Evolutionary conservation across 805 yeast genomes (phyloP), one percentile per base, ranked within the genome.

Genomic region (Zygoascus flipseniorum): DNA sequence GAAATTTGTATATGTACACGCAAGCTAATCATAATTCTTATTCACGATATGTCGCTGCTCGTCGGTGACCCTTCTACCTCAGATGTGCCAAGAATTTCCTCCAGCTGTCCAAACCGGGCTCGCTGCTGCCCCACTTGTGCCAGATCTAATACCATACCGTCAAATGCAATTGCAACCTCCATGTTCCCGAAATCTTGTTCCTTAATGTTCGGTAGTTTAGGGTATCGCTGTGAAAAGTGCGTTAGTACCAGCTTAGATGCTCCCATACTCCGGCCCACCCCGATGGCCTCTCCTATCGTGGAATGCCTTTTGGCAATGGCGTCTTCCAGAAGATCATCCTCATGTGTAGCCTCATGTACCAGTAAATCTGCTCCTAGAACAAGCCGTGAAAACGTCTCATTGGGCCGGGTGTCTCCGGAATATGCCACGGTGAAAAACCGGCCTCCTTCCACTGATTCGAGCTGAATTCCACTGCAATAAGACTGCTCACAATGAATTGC

Each of bases 401-500:
- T 83, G 0, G 99, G 99, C 61, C 97, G 79, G 0, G 98, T 88
- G 65, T 93, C 99, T 11, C 99, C 99, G 1, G 97, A 89, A 65
- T 87, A 93, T 0, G 97, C 84, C 1, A 90, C 73, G 60, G 80
- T 85, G 72, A 89, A 89, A 8, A 67, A 68, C 52, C 85, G 77
- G 1, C 75, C 65, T 10, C 90, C 73, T 0, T 80, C 66, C 43
- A 82, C 77, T 16, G 86, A 80, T 18, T 11, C n/a, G 5, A 44
- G 20, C 18, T 5, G 13, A 9, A 44, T 14, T 9, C 47, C 35
- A 26, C 32, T 44, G 20, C 35, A 26, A 66, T 89, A 92, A 0
- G 98, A 80, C 80, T 83, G 80, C 23, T 79, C 80, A 67, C 97
- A 89, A 66, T 93, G 99, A 18, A 76, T 73, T 0, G 98, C 98